phyloP scores from a whole-genome alignment of 2,329 filamentous ascomycete genomes.

The Venturiaceae sp. region DNA sequence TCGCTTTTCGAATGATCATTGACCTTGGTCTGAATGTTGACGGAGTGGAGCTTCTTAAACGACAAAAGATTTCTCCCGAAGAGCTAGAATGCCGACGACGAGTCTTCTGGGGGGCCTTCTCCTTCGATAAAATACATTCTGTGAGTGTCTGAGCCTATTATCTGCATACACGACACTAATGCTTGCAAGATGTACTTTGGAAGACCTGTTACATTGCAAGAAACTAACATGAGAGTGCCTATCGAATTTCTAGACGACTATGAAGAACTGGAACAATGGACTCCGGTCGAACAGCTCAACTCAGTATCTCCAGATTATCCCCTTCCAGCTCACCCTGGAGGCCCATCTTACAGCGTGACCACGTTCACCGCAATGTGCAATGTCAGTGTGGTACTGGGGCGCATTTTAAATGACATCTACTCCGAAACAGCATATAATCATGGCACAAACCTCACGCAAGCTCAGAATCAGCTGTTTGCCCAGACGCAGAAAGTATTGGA shows the following conservation, averaged over 20 bases:
- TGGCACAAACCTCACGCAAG: background rate
- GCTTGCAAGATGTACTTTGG: slow-evolving; percentile 17
- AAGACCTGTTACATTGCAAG: slow-evolving; percentile 15
- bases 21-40: slow-evolving; percentile 31
- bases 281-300: slow-evolving; percentile 1
- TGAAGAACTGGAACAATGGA: slow-evolving; percentile 12
- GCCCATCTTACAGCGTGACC: slow-evolving; percentile 5
- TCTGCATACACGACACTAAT: background rate
- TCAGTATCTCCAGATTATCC: background rate
- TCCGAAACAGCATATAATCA: slow-evolving; percentile 6
- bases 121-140: slow-evolving; percentile 21
- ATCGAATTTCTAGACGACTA: slow-evolving; percentile 15
- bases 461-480: background rate
- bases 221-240: slow-evolving; percentile 15
- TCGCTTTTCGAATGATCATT: slow-evolving; percentile 31
- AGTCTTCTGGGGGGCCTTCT: slow-evolving; percentile 25
- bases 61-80: slow-evolving; percentile 14
- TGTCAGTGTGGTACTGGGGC: slow-evolving; percentile 1
- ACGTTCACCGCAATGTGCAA: slow-evolving; percentile 5
- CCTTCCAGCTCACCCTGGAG: slow-evolving; percentile 3
- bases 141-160: background rate
- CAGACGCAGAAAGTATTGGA: background rate
- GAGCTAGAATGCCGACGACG: slow-evolving; percentile 22
- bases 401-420: slow-evolving; percentile 4
- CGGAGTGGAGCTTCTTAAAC: slow-evolving; percentile 12